Conservation (phyloP, 306 rosid genomes). For the Luffa aegyptiaca region DNA sequence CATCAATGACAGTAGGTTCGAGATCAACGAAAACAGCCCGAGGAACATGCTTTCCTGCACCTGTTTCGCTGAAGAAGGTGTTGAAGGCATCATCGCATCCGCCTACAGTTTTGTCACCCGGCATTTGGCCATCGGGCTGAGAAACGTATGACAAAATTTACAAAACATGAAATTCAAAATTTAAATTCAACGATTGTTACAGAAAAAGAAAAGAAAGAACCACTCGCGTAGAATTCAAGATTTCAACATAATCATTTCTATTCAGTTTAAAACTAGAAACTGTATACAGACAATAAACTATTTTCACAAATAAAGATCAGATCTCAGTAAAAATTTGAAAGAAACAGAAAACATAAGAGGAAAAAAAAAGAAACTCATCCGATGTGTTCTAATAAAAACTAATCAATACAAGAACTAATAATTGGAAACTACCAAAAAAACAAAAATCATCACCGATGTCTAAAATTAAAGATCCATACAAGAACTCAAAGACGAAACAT, state of each 20-base stretch:
- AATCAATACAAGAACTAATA: not conserved
- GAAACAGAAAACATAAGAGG: not conserved
- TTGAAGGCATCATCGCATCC: constrained; percentile 62
- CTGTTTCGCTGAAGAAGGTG: constrained; percentile 58
- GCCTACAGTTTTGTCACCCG: constrained; percentile 68
- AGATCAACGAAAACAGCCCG: constrained; percentile 79
- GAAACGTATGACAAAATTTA: not conserved
- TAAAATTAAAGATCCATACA: not conserved
- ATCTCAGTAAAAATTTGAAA: not conserved
- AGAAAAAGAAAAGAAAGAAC: not conserved
- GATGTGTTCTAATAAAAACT: not conserved
- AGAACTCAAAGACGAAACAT: not conserved
- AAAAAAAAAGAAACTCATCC: not conserved
- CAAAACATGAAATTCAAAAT: not conserved
- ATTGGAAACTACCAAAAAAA: not conserved
- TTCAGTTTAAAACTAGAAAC: not conserved
- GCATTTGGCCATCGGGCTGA: constrained; percentile 78
- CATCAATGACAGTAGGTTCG: constrained; percentile 87
- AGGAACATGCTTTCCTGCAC: constrained; percentile 27
- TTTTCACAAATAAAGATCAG: not conserved
- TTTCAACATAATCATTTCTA: not conserved
- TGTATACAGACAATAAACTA: not conserved
- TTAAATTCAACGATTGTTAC: not conserved
- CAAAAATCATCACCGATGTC: not conserved
- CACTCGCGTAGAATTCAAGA: not conserved